Conservation (phyloP, 352 stramenopile species). For the Ophiocytium majus region DNA sequence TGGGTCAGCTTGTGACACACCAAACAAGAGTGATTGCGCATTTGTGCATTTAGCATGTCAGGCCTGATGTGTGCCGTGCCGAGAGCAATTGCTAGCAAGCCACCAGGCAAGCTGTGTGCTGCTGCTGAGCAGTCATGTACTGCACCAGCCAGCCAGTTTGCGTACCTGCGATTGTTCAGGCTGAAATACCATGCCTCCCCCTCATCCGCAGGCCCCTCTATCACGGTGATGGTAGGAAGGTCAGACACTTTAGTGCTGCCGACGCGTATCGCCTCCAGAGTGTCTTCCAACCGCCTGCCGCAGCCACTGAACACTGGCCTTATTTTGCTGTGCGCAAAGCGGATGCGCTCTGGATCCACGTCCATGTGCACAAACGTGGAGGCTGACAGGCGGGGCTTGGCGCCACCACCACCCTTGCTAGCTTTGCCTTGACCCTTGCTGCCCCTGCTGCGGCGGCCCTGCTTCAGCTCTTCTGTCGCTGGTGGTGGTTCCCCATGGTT, state of each 20-base stretch:
- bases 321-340: conserved; percentile 56
- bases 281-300: conserved; percentile 42
- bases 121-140: no score
- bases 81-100: no score
- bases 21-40: no score
- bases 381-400: not conserved
- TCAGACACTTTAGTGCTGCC: conserved; percentile 34
- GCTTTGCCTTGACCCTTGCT: not conserved
- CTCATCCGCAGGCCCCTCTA: conserved; percentile 36
- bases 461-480: no score
- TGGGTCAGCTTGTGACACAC: no score
- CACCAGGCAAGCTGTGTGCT: no score
- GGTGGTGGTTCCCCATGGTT: no score
- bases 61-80: no score
- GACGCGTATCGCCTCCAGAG: conserved; percentile 38
- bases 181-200: conserved; percentile 48
- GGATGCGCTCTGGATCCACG: conserved; percentile 41
- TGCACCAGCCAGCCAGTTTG: no score
- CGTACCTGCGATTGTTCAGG: conserved; percentile 54
- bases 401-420: no score
- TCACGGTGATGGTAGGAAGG: conserved; percentile 49
- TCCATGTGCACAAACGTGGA: conserved; percentile 26
- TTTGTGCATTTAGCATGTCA: no score
- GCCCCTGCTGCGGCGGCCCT: not conserved
- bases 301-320: conserved; percentile 52